These are phyloP conservation scores for Ceratocystis alfenasii DNA, from an alignment of 2,329 filamentous ascomycete genomes.

Conservation along the genomic window DNA sequence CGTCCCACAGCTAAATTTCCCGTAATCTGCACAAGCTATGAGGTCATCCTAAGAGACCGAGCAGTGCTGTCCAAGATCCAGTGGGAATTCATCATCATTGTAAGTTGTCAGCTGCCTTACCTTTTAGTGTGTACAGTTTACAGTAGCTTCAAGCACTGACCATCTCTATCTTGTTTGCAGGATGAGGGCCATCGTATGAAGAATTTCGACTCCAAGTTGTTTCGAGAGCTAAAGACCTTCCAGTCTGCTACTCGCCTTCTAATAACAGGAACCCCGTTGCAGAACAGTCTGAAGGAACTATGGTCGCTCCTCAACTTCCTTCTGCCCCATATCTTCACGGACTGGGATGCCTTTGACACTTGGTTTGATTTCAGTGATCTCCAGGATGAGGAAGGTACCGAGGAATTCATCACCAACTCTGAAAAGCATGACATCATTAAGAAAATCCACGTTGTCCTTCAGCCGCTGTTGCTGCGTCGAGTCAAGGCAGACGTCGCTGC, in stretches of 20 bases:
- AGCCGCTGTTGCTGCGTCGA: constrained; percentile 75
- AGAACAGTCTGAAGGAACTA: constrained; percentile 88
- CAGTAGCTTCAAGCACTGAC: neutral
- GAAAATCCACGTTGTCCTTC: constrained; percentile 84
- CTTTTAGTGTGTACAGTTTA: neutral
- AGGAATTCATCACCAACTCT: constrained; percentile 67
- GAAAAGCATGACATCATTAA: constrained; percentile 43
- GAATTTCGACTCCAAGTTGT: constrained; percentile 86
- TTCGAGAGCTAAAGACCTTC: constrained; percentile 78
- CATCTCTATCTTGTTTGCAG: constrained; percentile 30
- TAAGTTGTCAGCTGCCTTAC: constrained; percentile 31
- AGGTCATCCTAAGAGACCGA: constrained; percentile 87
- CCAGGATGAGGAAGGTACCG: constrained; percentile 66
- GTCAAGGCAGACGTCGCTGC: constrained; percentile 90
- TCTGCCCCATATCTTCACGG: constrained; percentile 82
- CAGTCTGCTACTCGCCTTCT: constrained; percentile 80
- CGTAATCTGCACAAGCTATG: constrained; percentile 87
- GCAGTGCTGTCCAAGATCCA: constrained; percentile 70
- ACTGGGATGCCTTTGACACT: constrained; percentile 81
- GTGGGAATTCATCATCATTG: constrained; percentile 97
- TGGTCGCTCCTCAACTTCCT: constrained; percentile 94
- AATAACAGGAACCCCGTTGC: constrained; percentile 87
- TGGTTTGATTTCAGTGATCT: constrained; percentile 97
- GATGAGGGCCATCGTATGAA: constrained; percentile 97
- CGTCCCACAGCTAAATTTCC: constrained; percentile 50